phyloP scores from a whole-genome alignment of 495 filamentous ascomycete genomes.

The Annulohypoxylon bovei region DNA sequence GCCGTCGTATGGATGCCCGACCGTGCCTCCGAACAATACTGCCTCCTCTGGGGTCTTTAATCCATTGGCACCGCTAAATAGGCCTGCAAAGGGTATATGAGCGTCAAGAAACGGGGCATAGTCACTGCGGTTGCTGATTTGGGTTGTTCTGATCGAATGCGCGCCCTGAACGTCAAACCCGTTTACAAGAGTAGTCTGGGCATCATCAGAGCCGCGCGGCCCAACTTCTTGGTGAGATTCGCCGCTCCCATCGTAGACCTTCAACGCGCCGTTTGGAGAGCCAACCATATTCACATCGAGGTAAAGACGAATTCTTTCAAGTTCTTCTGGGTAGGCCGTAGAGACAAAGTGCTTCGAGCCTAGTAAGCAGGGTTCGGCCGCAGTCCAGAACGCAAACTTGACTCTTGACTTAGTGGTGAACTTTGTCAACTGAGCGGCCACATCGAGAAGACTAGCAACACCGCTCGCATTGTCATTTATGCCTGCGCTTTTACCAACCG shows the following conservation, averaged over 20 bases:
- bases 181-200: constrained; percentile 61
- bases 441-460: constrained; percentile 64
- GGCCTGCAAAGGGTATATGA: constrained; percentile 39
- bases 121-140: constrained; percentile 44
- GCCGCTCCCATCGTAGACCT: constrained; percentile 70
- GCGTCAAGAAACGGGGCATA: constrained; percentile 43
- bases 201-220: constrained; percentile 63
- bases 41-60: constrained; percentile 48
- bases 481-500: constrained; percentile 62
- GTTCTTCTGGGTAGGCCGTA: constrained; percentile 52
- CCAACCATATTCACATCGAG: constrained; percentile 77
- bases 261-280: constrained; percentile 67
- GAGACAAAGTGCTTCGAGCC: constrained; percentile 65
- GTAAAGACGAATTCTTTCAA: constrained; percentile 64
- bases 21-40: constrained; percentile 37
- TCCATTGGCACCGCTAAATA: constrained; percentile 59
- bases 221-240: constrained; percentile 59
- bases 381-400: constrained; percentile 70
- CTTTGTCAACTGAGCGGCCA: constrained; percentile 63
- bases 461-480: constrained; percentile 74
- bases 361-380: constrained; percentile 63
- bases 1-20: constrained; percentile 20
- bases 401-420: constrained; percentile 67
- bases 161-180: constrained; percentile 54
- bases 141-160: constrained; percentile 49